Base-by-base conservation (phyloP, 129 eudicot genomes). In the Helianthus tuberosus region DNA sequence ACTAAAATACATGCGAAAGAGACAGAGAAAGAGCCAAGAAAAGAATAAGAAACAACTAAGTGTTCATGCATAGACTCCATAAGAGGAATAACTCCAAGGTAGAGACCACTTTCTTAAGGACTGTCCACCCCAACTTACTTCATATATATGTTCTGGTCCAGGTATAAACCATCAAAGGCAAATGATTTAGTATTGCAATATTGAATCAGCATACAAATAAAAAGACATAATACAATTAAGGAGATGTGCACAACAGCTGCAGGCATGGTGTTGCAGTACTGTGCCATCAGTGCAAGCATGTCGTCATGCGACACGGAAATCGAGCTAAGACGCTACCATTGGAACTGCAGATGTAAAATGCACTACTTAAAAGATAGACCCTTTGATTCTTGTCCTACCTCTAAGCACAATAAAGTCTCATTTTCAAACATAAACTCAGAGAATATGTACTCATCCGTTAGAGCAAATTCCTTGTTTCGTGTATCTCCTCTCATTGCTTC, bases 281-380 rank as follows among this genome's bases (percentile, higher is more conserved):
- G 68, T 53, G 75, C 49, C 62, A 53, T 35, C 11, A 51, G 73
- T 43, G 75, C 79, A 62, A 68, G 71, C 66, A 27, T 79, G 27
- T 39, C 78, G 3, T 36, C 58, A 36, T 14, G 15, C 23, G 47
- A 74, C 62, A 35, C 11, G n/a, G 64, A 48, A 46, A 66, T 49
- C 2, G 78, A 71, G 35, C 74, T 71, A 44, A 71, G 87, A 65
- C 87, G 81, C 3, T 83, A 83, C 76, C 87, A 83, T 44, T 29
- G 76, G 43, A 64, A 79, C 11, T 83, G 87, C 79, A 79, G 63
- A 38, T 83, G 87, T 62, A 70, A 69, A 16, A 43, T 79, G 61
- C 87, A 83, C 68, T 65, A 51, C 4, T 69, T 70, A 38, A 64
- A 79, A 38, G 47, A 38, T 44, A 69, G 57, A 14, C 11, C n/a